Base-by-base conservation (phyloP, 2,329 filamentous ascomycete genomes). In the Diplodia mutila region DNA sequence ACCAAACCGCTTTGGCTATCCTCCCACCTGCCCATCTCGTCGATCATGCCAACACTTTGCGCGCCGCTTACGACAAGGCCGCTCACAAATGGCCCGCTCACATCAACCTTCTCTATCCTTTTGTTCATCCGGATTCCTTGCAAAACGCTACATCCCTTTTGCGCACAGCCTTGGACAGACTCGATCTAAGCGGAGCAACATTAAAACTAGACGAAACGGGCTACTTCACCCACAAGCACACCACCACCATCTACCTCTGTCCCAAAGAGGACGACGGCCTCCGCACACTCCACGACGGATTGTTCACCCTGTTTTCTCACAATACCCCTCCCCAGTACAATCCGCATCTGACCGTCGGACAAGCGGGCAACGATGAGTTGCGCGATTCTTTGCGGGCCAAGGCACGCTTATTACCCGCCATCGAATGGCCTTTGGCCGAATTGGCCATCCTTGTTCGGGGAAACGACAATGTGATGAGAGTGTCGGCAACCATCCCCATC, bases 41-140 rank as follows among this genome's bases (percentile, higher is more conserved):
- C 79, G 69, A 79, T 1, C 72, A 83, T 3, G 74, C 89, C 63
- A 82, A 90, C 70, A 77, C 79, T 16, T 76, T 91, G 3, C 85
- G 89, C 53, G 81, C 80, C n/a, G 78, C 88, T 14, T 88, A 91
- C 76, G 89, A 91, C 75, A 87, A 86, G 69, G 82, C 84, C 0
- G 85, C 85, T 70, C 80, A 80, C 29, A 86, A 82, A 76, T 91
- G 89, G 89, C 88, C 89, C 3, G 86, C 88, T 14, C 89, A 91
- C 71, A 74, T 91, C 72, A 91, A 90, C 71, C 76, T 91, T 29
- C 72, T 90, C 25, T 91, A 91, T 73, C 89, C 89, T 0, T 91
- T 90, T 73, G 86, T 90, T 7, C 74, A 77, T 2, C 77, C 81
- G 0, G 81, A 85, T 2, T 71, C 71, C 9, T 79, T 91, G 2